Evolutionary conservation across 129 eudicot species (phyloP).

Genomic region (Cynara cardunculus): DNA sequence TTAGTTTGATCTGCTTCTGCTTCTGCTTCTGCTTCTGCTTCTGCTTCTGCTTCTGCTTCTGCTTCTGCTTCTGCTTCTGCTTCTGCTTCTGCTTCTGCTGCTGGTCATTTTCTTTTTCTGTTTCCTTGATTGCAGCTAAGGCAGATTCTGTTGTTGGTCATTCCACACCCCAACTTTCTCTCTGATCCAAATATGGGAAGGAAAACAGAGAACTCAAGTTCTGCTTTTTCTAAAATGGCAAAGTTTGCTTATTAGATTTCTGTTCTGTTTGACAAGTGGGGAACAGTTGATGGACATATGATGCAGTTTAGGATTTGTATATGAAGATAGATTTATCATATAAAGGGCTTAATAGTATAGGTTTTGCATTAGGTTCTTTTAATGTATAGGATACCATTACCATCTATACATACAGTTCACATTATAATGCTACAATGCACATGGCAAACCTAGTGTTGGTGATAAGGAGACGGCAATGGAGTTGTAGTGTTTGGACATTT

Average conservation of each 20-base stretch:
- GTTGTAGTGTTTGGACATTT: neutral
- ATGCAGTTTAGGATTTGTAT: neutral
- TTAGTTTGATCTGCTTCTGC: too few species aligned
- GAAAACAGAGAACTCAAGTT: too few species aligned
- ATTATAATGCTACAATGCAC: neutral
- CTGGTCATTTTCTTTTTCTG: too few species aligned
- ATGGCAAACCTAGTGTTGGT: neutral
- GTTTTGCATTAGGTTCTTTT: neutral
- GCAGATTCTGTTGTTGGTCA: neutral
- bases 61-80: too few species aligned
- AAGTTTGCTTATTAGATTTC: neutral
- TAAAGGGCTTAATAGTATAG: too few species aligned
- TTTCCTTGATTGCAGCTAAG: too few species aligned
- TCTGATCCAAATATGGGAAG: neutral
- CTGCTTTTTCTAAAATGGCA: too few species aligned
- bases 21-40: too few species aligned
- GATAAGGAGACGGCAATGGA: neutral
- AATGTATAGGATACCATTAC: neutral
- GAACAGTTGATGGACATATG: too few species aligned
- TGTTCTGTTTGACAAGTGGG: too few species aligned
- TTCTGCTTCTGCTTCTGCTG: too few species aligned
- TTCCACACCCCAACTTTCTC: neutral
- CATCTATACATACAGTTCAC: neutral
- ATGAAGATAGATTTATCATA: conserved; percentile 5
- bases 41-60: too few species aligned